phyloP scores from a whole-genome alignment of 495 filamentous ascomycete genomes.

The Podospora pseudopauciseta region DNA sequence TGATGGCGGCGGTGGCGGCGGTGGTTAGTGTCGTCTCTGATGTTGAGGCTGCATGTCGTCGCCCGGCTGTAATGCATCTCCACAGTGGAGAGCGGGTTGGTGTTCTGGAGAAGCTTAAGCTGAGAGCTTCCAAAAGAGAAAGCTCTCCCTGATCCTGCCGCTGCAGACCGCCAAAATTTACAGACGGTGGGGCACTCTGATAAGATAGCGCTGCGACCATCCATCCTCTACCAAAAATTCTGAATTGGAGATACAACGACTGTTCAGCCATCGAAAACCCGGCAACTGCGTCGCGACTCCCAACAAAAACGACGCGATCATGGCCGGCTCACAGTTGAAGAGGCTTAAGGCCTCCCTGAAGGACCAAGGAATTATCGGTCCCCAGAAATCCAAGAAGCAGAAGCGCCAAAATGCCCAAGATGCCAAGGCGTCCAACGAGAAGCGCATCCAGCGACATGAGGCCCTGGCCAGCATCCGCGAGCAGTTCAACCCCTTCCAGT shows the following conservation, averaged over 20 bases:
- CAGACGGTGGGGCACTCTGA: constrained; percentile 23
- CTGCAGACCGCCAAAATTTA: constrained; percentile 31
- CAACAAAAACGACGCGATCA: constrained; percentile 31
- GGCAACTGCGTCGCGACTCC: not conserved
- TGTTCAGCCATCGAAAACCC: not conserved
- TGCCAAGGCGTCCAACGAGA: constrained; percentile 57
- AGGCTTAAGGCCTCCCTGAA: constrained; percentile 85
- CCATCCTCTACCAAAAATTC: constrained; percentile 24
- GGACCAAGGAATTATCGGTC: constrained; percentile 82
- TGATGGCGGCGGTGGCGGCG: constrained; percentile 16
- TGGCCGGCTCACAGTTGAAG: constrained; percentile 95
- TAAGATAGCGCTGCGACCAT: constrained; percentile 29
- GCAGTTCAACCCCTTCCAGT: constrained; percentile 95
- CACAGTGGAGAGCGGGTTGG: not conserved
- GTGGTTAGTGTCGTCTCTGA: constrained; percentile 5
- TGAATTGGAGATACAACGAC: constrained; percentile 4
- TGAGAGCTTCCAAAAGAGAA: not conserved
- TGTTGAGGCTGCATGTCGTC: constrained; percentile 5
- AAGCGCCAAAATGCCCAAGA: constrained; percentile 68
- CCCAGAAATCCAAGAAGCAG: constrained; percentile 88
- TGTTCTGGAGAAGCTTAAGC: not conserved
- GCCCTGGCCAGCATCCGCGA: constrained; percentile 83
- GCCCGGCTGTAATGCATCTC: not conserved
- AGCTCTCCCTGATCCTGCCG: constrained; percentile 16
- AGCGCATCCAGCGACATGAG: constrained; percentile 65